Percentiles rank a stretch among this genome's conserved stretches.
These are phyloP conservation scores for Blastocystis sp. DNA, from an alignment of 352 stramenopile genomes.

Conservation along the genomic window DNA sequence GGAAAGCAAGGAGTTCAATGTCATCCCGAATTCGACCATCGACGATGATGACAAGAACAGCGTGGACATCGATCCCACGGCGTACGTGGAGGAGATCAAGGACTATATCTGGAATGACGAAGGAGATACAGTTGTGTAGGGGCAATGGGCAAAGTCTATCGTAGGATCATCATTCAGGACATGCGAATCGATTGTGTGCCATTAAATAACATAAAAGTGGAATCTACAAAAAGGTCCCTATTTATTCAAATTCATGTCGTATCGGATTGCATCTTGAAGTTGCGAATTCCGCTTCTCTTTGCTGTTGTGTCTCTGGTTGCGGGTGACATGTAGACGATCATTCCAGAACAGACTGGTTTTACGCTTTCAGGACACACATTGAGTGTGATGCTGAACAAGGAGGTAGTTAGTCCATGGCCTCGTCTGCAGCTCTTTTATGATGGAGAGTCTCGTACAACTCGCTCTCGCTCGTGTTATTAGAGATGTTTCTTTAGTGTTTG, in stretches of 20 bases:
- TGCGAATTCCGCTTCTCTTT: constrained; percentile 39
- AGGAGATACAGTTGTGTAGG: not conserved
- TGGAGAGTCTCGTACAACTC: constrained; percentile 13
- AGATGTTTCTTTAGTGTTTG: not conserved
- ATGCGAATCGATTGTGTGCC: not conserved
- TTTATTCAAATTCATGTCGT: constrained; percentile 53
- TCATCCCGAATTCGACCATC: constrained; percentile 53
- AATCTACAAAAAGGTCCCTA: not conserved
- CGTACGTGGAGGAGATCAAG: constrained; percentile 34
- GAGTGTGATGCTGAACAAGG: not conserved
- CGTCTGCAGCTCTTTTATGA: constrained; percentile 24
- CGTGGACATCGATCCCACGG: constrained; percentile 31
- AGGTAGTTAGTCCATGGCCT: not conserved
- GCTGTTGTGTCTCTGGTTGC: not conserved
- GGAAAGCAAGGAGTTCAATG: constrained; percentile 36
- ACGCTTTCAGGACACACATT: not conserved
- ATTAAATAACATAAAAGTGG: constrained; percentile 2
- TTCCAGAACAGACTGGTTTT: constrained; percentile 27
- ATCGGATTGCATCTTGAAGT: constrained; percentile 15
- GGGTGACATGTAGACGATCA: not conserved
- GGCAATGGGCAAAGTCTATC: not conserved
- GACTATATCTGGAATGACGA: constrained; percentile 32
- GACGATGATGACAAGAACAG: constrained; percentile 59
- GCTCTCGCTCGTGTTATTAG: not conserved
- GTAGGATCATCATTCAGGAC: constrained; percentile 24